Conservation (phyloP, 768 basidiomycete genomes). For the Leccinum olivaceopallidum region DNA sequence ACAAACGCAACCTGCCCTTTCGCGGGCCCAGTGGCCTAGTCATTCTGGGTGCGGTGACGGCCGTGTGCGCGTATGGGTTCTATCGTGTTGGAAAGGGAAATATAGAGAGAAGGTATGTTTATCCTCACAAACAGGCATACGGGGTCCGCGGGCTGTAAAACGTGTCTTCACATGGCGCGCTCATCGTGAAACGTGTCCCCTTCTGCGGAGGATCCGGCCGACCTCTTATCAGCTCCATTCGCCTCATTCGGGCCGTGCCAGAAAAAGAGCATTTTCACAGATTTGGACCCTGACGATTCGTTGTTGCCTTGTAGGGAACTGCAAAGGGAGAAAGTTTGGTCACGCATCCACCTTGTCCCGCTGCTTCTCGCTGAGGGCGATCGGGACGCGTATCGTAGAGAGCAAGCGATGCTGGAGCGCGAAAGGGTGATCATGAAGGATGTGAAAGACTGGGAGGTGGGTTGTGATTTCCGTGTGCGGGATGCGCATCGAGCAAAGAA, state of each 20-base stretch:
- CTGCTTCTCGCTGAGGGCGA: conserved; percentile 92
- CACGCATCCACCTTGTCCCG: conserved; percentile 91
- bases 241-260: conserved; percentile 41
- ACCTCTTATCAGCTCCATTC: conserved; percentile 44
- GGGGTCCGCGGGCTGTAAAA: conserved; percentile 64
- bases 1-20: conserved; percentile 93
- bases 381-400: conserved; percentile 81
- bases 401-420: conserved; percentile 71
- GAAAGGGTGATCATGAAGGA: conserved; percentile 96
- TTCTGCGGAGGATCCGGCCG: conserved; percentile 48
- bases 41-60: conserved; percentile 84
- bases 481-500: conserved; percentile 22
- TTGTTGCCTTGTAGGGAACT: conserved; percentile 71
- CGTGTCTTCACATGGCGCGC: conserved; percentile 60
- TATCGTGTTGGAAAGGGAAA: conserved; percentile 91
- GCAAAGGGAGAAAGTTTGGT: conserved; percentile 91
- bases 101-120: conserved; percentile 84
- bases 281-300: conserved; percentile 39
- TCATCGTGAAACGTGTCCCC: conserved; percentile 68
- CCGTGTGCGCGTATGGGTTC: conserved; percentile 88
- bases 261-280: conserved; percentile 41
- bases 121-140: conserved; percentile 22
- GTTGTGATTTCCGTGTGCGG: conserved; percentile 35
- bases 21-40: conserved; percentile 83
- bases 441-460: conserved; percentile 91